phyloP scores from a whole-genome alignment of 75 land plant genomes.

The Adiantum capillusveneris region DNA sequence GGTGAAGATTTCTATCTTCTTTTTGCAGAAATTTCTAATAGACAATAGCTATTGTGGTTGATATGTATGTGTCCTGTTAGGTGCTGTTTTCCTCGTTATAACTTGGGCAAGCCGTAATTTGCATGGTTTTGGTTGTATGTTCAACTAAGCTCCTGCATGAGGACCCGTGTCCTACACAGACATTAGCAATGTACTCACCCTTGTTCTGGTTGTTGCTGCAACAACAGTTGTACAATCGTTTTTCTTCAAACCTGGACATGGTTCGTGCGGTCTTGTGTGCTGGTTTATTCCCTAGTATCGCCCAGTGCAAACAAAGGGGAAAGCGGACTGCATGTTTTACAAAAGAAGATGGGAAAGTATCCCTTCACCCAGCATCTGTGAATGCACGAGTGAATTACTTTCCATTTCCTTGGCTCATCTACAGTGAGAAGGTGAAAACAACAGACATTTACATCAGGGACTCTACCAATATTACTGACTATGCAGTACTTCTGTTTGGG shows the following conservation, averaged over 20 bases:
- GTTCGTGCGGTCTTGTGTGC: conserved; percentile 87
- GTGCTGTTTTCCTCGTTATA: too few species aligned
- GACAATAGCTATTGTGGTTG: background rate
- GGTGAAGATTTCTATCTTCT: conserved; percentile 15
- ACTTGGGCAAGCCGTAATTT: too few species aligned
- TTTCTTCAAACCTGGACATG: conserved; percentile 84
- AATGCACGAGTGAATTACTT: conserved; percentile 63
- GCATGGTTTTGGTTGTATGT: conserved; percentile 3
- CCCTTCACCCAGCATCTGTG: conserved; percentile 91
- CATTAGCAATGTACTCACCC: too few species aligned
- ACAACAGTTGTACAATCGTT: conserved; percentile 73
- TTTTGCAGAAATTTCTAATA: background rate
- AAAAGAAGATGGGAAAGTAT: conserved; percentile 94
- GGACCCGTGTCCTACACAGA: too few species aligned
- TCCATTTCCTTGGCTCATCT: conserved; percentile 88
- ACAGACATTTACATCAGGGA: conserved; percentile 66
- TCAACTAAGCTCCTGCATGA: conserved; percentile 11
- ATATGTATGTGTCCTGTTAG: too few species aligned
- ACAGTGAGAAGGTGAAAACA: conserved; percentile 93
- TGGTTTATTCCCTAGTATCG: conserved; percentile 91
- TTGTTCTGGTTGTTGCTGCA: too few species aligned
- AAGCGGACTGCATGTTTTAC: conserved; percentile 72
- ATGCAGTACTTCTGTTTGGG: conserved; percentile 90
- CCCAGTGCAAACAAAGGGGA: conserved; percentile 88
- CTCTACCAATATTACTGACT: conserved; percentile 91